Percentiles rank a stretch among this genome's conserved stretches.
Conservation (phyloP, 2,329 filamentous ascomycete species). For the Esteya vermicola region DNA sequence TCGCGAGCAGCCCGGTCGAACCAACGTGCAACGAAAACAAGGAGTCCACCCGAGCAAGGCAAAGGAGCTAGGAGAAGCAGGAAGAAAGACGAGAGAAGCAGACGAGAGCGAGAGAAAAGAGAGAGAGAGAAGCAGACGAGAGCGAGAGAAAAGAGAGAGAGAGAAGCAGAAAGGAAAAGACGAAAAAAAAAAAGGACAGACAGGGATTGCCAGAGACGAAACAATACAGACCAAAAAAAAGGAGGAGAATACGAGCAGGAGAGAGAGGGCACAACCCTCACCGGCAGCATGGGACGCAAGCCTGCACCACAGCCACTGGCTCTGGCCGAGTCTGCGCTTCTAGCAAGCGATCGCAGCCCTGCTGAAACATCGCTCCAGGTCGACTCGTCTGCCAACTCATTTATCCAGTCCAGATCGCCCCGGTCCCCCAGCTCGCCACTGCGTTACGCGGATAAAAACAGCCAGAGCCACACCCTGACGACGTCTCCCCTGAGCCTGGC, state of each 20-base stretch:
- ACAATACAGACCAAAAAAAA: background rate
- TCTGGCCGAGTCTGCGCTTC: conserved; percentile 26
- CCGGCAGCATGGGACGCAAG: conserved; percentile 42
- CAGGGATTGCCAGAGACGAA: background rate
- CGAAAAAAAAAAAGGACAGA: too few species aligned
- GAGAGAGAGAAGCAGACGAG: too few species aligned
- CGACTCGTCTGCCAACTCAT: conserved; percentile 21
- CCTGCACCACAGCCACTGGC: conserved; percentile 42
- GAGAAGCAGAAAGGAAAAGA: too few species aligned
- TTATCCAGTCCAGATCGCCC: conserved; percentile 20
- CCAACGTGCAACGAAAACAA: too few species aligned
- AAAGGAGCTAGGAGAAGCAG: too few species aligned
- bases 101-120: too few species aligned
- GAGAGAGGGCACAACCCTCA: too few species aligned
- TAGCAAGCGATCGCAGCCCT: conserved; percentile 19
- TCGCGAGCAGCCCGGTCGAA: too few species aligned
- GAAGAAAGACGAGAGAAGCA: too few species aligned
- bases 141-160: too few species aligned
- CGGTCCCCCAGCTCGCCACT: conserved; percentile 30
- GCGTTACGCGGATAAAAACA: conserved; percentile 25
- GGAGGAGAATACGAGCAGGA: too few species aligned
- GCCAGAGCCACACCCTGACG: conserved; percentile 8
- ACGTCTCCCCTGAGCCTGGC: conserved; percentile 3
- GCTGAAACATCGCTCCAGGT: conserved; percentile 18
- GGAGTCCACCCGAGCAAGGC: too few species aligned